phyloP scores from a whole-genome alignment of 2,329 filamentous ascomycete species.

The Coniochaeta sp. region DNA sequence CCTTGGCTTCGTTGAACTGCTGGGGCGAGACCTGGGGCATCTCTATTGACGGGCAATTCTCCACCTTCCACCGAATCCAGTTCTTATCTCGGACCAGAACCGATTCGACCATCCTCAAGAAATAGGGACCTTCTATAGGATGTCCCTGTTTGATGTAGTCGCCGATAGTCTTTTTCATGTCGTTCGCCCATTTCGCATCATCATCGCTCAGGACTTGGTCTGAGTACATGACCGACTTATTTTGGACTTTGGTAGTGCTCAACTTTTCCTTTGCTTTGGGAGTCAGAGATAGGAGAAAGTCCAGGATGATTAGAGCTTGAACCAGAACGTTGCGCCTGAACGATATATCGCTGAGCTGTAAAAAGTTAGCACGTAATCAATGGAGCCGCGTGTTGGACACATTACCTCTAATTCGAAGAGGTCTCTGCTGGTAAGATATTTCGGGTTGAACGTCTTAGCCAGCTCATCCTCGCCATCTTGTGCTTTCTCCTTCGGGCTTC shows the following conservation, averaged over 20 bases:
- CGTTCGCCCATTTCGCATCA: constrained; percentile 79
- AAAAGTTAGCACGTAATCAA: constrained; percentile 13
- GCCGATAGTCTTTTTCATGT: constrained; percentile 72
- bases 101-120: constrained; percentile 93
- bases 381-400: not conserved
- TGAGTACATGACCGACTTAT: constrained; percentile 81
- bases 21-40: constrained; percentile 61
- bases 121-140: constrained; percentile 80
- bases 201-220: constrained; percentile 72
- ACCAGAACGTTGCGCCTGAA: constrained; percentile 93
- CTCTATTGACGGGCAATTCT: constrained; percentile 84
- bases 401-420: constrained; percentile 86
- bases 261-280: constrained; percentile 75
- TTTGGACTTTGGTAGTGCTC: constrained; percentile 55
- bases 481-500: constrained; percentile 62
- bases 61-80: constrained; percentile 97
- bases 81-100: constrained; percentile 95
- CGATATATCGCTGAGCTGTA: constrained; percentile 80
- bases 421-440: constrained; percentile 95
- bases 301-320: constrained; percentile 87
- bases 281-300: constrained; percentile 90
- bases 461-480: constrained; percentile 53
- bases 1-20: constrained; percentile 63
- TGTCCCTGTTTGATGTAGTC: constrained; percentile 74
- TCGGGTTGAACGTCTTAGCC: constrained; percentile 82